A percentile compares a stretch with the other conserved stretches of the same genome.
phyloP scores from a whole-genome alignment of 352 stramenopile genomes.

The Phytopythium oedochilum region DNA sequence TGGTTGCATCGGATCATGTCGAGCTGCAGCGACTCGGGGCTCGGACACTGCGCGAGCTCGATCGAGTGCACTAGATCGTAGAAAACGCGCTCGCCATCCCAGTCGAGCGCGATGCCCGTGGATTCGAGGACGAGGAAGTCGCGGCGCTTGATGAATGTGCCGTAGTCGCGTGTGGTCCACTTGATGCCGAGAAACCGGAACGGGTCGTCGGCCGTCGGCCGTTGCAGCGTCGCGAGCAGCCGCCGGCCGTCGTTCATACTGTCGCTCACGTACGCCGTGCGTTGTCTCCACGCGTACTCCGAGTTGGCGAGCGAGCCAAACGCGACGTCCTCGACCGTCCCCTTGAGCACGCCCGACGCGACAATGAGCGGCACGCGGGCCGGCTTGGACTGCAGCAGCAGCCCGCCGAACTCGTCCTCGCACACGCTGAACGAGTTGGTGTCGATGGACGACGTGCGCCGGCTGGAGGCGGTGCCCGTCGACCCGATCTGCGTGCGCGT shows the following conservation, averaged over 20 bases:
- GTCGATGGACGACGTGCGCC: conserved; percentile 7
- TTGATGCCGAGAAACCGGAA: conserved; percentile 53
- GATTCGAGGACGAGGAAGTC: conserved; percentile 38
- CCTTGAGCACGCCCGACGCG: conserved; percentile 29
- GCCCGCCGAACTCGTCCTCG: conserved; percentile 20
- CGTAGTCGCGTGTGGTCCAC: conserved; percentile 27
- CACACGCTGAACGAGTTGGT: conserved; percentile 32
- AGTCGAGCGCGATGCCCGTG: conserved; percentile 30
- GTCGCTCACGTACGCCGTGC: conserved; percentile 32
- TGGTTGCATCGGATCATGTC: conserved; percentile 39
- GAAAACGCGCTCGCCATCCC: conserved; percentile 25
- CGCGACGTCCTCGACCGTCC: conserved; percentile 37
- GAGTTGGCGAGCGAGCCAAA: conserved; percentile 33
- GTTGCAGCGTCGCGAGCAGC: conserved; percentile 37
- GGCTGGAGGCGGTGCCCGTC: conserved; percentile 11
- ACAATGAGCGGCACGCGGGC: conserved; percentile 25
- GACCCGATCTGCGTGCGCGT: conserved; percentile 15
- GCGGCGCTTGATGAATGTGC: conserved; percentile 30
- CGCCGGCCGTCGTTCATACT: conserved; percentile 27
- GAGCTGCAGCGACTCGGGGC: conserved; percentile 11
- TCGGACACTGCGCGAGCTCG: conserved; percentile 23
- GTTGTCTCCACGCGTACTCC: conserved; percentile 29
- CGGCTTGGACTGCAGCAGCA: conserved; percentile 34
- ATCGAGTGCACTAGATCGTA: conserved; percentile 42
- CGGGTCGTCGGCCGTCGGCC: conserved; percentile 34